Base-by-base conservation (phyloP, 257 asterid species). In the Solanum clarkiae region DNA sequence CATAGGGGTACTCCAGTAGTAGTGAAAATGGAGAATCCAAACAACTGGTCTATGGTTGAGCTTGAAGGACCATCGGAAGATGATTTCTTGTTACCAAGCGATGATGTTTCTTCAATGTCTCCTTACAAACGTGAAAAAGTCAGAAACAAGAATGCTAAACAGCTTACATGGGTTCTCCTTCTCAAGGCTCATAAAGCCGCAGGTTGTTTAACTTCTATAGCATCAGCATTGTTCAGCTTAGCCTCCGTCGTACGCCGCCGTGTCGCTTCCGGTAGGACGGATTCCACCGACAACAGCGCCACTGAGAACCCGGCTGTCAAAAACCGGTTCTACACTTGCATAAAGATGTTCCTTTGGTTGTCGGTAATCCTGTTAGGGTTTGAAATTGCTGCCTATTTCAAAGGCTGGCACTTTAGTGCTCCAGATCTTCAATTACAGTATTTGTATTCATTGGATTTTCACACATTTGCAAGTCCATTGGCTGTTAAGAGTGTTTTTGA, bases 31-130 rank as follows among this genome's bases (percentile, higher is more conserved):
- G 99, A 96, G 90, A 96, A 91, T 89, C 98, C 98, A 0, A 96
- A 93, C 87, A 95, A 95, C 89, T 96, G 99, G 99, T 93, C 99
- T 8, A 96, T 96, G 97, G 97, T 93, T 87, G 99, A 96, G 89
- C 92, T 96, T 0, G 95, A 94, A 88, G 90, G 92, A 10, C 91
- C 98, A 1, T 92, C 95, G 0, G 97, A 94, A 44, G 98, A 92
- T 6, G 98, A 96, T 47, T 94, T 93, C 85, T 72, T 93, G 59
- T 87, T 90, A 91, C 44, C 65, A 92, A 32, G 87, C 80, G 82
- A 47, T 16, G 70, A 79, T 26, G 65, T 53, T 53, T 51, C 82
- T 53, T 51, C 82, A 51, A 53, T 79, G 65, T 29, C 83, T 53
- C 83, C 83, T 15, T 79, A 53, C 22, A 79, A 80, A 44, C 84